These are phyloP conservation scores for Dendrocalamus sinicus DNA, from an alignment of 176 grass and related monocot species.

Conservation along the genomic window DNA sequence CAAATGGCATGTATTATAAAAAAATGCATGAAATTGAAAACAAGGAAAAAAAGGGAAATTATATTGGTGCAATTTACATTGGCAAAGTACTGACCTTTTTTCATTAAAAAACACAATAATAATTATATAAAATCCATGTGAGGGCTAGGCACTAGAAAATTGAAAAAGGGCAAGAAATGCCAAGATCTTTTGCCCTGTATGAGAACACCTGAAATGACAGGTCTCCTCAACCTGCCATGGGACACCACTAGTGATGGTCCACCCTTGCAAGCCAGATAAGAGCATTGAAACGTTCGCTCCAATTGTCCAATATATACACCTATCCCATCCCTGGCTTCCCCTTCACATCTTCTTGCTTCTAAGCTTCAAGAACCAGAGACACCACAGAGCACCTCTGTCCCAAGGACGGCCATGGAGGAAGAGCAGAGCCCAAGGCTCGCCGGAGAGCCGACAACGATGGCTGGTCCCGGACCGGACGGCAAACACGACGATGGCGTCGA, in stretches of 20 bases:
- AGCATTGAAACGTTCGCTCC: neutral
- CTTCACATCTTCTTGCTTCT: neutral
- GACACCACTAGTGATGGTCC: neutral
- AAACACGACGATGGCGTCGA: conserved; percentile 1
- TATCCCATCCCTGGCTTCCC: neutral
- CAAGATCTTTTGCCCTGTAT: neutral
- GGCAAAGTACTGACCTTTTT: neutral
- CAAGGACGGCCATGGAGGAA: conserved; percentile 36
- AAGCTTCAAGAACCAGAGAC: neutral
- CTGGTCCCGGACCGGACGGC: neutral
- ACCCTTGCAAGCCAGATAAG: conserved; percentile 36
- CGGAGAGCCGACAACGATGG: neutral
- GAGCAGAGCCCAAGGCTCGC: conserved; percentile 19
- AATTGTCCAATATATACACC: neutral
- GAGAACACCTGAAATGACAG: neutral
- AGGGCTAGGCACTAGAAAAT: neutral
- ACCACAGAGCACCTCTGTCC: neutral
- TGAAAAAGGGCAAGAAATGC: neutral
- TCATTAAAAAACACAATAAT: neutral
- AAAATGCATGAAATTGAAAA: no score
- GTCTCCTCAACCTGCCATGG: neutral
- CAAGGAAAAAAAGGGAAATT: no score
- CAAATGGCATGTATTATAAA: no score
- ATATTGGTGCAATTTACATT: no score
- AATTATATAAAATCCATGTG: neutral